Base-by-base conservation (phyloP, 352 stramenopile genomes). In the Pythium folliculosum region DNA sequence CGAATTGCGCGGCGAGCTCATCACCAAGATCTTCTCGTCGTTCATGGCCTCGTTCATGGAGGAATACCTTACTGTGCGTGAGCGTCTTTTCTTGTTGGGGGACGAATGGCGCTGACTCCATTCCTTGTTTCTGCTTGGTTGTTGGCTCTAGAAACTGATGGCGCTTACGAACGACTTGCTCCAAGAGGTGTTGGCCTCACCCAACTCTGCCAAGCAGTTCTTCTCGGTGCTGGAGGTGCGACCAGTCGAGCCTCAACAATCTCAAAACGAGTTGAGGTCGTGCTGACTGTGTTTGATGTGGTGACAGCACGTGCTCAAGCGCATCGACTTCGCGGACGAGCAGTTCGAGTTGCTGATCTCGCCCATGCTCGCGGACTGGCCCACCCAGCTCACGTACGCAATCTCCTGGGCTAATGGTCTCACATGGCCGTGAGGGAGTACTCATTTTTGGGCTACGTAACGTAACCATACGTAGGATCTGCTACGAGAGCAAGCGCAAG, bases 401-500 rank as follows among this genome's bases (percentile, higher is more conserved):
- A 32, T 32, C 27, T 32, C 27, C 27, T 32, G 27, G 27, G 3
- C 5, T 32, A 5, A 2, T 5, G 27, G 27, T 32, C 27, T 32
- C 27, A 32, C 27, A 32, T 32, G 27, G 27, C 2, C 27, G 27
- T 32, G 27, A 6, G 27, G 27, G 27, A 32, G 27, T 32, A 32
- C 27, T 32, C 27, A 32, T 32, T 5, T 32, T 32, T 32, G 27
- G 27, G 27, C 38, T 19, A 51, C 25, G 44, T 13, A 16, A 4
- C 3, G 17, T 51, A 32, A 32, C 27, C 27, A 32, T 32, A 5
- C 5, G 7, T 52, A 94, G 86, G 40, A 91, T 93, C 30, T 93
- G 86, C 60, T 84, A 86, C 60, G 84, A 95, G 52, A 85, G 71
- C 71, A 91, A 93, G 45, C 81, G 80, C 37, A 86, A 84, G 22